phyloP scores from a whole-genome alignment of 495 filamentous ascomycete species.

The Neurospora cerealis region DNA sequence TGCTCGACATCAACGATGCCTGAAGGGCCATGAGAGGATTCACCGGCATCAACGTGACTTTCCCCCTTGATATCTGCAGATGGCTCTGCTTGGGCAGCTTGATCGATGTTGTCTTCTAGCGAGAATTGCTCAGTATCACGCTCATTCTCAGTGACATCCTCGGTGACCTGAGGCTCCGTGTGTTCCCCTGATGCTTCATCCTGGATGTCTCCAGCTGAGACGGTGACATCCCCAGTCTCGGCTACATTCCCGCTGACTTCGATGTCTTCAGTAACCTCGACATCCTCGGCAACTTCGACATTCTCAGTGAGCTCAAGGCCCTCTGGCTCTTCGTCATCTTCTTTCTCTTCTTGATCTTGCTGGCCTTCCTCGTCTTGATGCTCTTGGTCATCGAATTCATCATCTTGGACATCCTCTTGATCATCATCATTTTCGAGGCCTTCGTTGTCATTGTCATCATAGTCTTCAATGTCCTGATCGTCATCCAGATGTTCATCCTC shows the following conservation, averaged over 20 bases:
- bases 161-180: background rate
- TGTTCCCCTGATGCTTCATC: background rate
- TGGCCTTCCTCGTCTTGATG: background rate
- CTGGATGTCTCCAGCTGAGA: background rate
- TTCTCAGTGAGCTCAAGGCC: conserved; percentile 12
- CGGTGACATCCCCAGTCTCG: background rate
- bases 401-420: conserved; percentile 14
- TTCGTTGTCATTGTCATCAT: conserved; percentile 2
- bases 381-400: background rate
- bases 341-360: conserved; percentile 28
- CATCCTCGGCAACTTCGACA: conserved; percentile 14
- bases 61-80: background rate
- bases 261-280: conserved; percentile 3
- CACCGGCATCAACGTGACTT: background rate
- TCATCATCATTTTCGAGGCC: conserved; percentile 12
- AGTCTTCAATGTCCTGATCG: background rate
- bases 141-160: background rate
- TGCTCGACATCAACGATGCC: background rate
- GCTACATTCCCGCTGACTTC: background rate
- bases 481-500: conserved; percentile 5
- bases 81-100: background rate
- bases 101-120: background rate
- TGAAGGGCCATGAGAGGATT: background rate
- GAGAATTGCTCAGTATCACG: background rate
- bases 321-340: conserved; percentile 17